Conservation (phyloP, 331 rosid genomes). For the Malus hybrid region DNA sequence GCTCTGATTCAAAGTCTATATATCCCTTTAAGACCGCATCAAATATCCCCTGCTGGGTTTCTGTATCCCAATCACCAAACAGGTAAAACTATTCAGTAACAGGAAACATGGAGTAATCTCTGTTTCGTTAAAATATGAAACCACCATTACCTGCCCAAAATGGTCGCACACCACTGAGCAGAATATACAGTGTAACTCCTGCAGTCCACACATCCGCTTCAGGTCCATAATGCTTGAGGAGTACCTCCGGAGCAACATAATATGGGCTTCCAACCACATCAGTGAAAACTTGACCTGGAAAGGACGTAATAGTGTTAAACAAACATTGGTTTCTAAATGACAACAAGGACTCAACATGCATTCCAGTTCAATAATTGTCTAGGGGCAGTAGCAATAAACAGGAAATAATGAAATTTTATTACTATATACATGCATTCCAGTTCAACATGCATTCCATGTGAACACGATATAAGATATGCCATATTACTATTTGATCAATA, state of each 20-base stretch:
- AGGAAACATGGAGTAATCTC: neutral
- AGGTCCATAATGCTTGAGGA: constrained; percentile 92
- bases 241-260: constrained; percentile 99
- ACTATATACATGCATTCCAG: neutral
- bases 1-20: constrained; percentile 92
- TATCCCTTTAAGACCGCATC: constrained; percentile 97
- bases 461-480: neutral
- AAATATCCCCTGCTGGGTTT: constrained; percentile 98
- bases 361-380: neutral
- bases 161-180: constrained; percentile 99
- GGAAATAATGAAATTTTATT: neutral
- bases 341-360: neutral
- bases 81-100: constrained; percentile 24
- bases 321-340: neutral
- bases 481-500: neutral
- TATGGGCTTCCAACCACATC: constrained; percentile 99
- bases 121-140: neutral
- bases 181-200: constrained; percentile 86
- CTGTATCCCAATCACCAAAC: constrained; percentile 44
- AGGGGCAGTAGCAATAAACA: neutral
- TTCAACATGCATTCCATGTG: neutral
- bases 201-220: constrained; percentile 99
- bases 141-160: constrained; percentile 85
- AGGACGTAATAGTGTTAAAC: neutral
- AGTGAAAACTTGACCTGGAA: constrained; percentile 86